These are phyloP conservation scores for Talaromyces funiculosus DNA, from an alignment of 2,329 filamentous ascomycete genomes.

Conservation along the genomic window DNA sequence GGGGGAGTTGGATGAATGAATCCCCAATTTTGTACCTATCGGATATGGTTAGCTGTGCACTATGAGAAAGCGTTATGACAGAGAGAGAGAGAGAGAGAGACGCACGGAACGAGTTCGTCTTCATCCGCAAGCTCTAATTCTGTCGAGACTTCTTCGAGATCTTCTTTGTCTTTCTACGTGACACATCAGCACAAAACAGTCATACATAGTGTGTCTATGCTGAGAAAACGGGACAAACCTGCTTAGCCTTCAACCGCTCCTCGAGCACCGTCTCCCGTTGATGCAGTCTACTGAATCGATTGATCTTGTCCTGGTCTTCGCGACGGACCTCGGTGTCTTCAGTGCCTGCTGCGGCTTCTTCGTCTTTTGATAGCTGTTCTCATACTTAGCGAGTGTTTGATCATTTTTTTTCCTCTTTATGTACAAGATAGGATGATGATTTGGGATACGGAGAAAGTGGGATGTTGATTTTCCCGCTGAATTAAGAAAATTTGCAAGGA, in stretches of 20 bases:
- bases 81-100: neutral
- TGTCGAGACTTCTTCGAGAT: slow-evolving; percentile 83
- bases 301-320: slow-evolving; percentile 98
- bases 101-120: slow-evolving; percentile 85
- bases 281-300: slow-evolving; percentile 90
- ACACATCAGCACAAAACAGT: neutral
- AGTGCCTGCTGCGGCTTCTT: slow-evolving; percentile 63
- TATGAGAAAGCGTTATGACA: neutral
- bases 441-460: neutral
- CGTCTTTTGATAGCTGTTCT: slow-evolving; percentile 79
- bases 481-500: neutral
- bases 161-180: slow-evolving; percentile 90
- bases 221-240: slow-evolving; percentile 50
- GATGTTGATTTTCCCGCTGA: neutral
- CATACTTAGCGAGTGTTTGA: neutral
- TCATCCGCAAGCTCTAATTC: slow-evolving; percentile 95
- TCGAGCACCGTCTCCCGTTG: slow-evolving; percentile 74
- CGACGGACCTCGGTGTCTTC: slow-evolving; percentile 91
- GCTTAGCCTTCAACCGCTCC: slow-evolving; percentile 73
- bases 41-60: slow-evolving; percentile 9
- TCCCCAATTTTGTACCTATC: slow-evolving; percentile 92
- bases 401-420: neutral
- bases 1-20: slow-evolving; percentile 81
- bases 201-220: neutral
- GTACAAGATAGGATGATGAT: neutral